Percentiles rank a stretch among this genome's conserved stretches.
phyloP scores from a whole-genome alignment of 1,284 basidiomycete genomes.

The Tetrapyrgos nigripes region DNA sequence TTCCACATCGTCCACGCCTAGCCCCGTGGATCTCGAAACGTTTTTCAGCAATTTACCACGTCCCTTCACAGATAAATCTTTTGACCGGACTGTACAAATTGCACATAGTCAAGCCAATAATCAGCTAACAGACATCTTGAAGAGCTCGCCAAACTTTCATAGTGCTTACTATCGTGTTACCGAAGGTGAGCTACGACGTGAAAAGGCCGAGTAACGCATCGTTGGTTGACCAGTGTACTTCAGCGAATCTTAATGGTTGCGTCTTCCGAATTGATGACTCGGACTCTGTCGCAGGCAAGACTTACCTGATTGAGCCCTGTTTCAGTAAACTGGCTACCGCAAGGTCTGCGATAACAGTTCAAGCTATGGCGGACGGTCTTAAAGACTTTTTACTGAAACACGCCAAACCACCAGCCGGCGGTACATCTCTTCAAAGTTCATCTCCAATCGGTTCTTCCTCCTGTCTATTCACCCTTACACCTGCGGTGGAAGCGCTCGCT shows the following conservation, averaged over 20 bases:
- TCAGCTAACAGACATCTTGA: not conserved
- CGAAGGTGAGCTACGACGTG: too few relatives aligned
- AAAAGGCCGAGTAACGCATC: too few relatives aligned
- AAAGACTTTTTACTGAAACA: not conserved
- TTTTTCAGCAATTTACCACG: constrained; percentile 4
- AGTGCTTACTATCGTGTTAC: not conserved
- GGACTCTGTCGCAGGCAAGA: not conserved
- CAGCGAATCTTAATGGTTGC: constrained; percentile 1
- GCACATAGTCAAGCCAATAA: constrained; percentile 1
- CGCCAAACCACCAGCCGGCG: not conserved
- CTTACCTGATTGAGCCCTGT: constrained; percentile 10
- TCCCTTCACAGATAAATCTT: constrained; percentile 4
- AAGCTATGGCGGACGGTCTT: constrained; percentile 14
- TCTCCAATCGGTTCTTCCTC: too few relatives aligned
- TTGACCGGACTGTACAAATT: not conserved
- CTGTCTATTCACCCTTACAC: too few relatives aligned
- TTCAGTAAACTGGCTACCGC: constrained; percentile 13
- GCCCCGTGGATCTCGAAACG: not conserved
- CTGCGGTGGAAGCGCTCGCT: too few relatives aligned
- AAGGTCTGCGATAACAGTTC: constrained; percentile 12
- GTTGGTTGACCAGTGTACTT: too few relatives aligned
- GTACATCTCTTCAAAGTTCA: not conserved
- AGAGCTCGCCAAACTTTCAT: not conserved
- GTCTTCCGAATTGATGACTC: constrained; percentile 12
- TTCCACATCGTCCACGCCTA: too few relatives aligned